phyloP scores from a whole-genome alignment of 768 basidiomycete genomes.

The Glaciozyma martinii region DNA sequence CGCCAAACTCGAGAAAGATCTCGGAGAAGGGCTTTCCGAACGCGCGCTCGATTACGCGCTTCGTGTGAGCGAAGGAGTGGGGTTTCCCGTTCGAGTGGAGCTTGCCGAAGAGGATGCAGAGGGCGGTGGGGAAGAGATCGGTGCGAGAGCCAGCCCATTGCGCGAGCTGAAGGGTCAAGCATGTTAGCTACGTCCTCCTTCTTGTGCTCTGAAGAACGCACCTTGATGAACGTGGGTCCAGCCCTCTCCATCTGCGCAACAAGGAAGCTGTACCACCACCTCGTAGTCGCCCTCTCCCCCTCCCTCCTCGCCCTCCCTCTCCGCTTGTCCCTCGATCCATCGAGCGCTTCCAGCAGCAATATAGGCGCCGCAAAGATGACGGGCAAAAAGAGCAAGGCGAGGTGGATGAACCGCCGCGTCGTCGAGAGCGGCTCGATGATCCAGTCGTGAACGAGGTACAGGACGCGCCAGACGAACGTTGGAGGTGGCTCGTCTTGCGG shows the following conservation, averaged over 20 bases:
- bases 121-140: conserved; percentile 77
- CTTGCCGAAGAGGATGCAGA: conserved; percentile 74
- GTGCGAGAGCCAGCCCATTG: conserved; percentile 97
- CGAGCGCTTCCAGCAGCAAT: conserved; percentile 48
- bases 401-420: conserved; percentile 67
- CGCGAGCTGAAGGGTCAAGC: conserved; percentile 53
- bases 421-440: conserved; percentile 83
- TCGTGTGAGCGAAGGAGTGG: conserved; percentile 72
- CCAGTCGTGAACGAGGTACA: conserved; percentile 33
- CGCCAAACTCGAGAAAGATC: conserved; percentile 83
- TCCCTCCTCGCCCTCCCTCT: conserved; percentile 33
- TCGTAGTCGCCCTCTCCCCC: conserved; percentile 42
- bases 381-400: conserved; percentile 75
- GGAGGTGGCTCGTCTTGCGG: not conserved
- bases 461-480: not conserved
- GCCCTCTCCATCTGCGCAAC: conserved; percentile 84
- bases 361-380: conserved; percentile 77
- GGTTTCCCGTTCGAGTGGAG: conserved; percentile 80
- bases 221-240: conserved; percentile 96
- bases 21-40: conserved; percentile 76
- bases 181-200: not conserved
- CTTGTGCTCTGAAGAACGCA: conserved; percentile 32
- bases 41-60: conserved; percentile 65
- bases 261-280: conserved; percentile 94
- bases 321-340: conserved; percentile 37